Evolutionary conservation across 352 stramenopile genomes (phyloP).

Genomic region (Paralagenidium karlingii): DNA sequence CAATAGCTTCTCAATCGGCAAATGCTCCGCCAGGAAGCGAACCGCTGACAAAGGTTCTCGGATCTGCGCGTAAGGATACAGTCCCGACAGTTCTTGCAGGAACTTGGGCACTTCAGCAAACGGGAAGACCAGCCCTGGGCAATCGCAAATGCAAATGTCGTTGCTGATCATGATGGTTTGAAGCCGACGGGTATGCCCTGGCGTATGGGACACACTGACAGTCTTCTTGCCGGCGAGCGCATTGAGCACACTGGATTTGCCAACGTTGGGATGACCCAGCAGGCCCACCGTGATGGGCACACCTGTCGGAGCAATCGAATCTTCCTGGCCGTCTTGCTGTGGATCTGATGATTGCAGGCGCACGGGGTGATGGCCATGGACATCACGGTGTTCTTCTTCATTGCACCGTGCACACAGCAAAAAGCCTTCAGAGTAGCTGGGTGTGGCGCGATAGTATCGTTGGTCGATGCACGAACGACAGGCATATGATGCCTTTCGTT

Average conservation of each 20-base stretch:
- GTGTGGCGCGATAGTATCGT: too few species aligned
- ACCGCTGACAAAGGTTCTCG: slow-evolving; percentile 81
- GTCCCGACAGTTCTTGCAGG: slow-evolving; percentile 67
- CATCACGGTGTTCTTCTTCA: slow-evolving; percentile 44
- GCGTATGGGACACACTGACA: slow-evolving; percentile 77
- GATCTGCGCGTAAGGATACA: slow-evolving; percentile 80
- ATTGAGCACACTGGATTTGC: slow-evolving; percentile 82
- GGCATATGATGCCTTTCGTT: too few species aligned
- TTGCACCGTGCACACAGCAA: slow-evolving; percentile 58
- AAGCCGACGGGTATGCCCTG: slow-evolving; percentile 76
- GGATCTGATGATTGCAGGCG: slow-evolving; percentile 18
- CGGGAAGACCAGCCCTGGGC: slow-evolving; percentile 74
- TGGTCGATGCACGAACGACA: too few species aligned
- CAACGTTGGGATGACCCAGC: slow-evolving; percentile 84
- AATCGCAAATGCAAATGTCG: slow-evolving; percentile 80
- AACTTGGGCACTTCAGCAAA: slow-evolving; percentile 72
- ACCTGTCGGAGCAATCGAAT: slow-evolving; percentile 11
- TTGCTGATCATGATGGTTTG: slow-evolving; percentile 75
- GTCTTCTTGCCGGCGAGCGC: slow-evolving; percentile 78
- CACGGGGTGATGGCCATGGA: slow-evolving; percentile 49
- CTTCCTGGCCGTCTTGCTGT: slow-evolving; percentile 9
- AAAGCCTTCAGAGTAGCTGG: too few species aligned
- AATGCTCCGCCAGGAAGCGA: slow-evolving; percentile 70
- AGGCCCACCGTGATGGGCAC: slow-evolving; percentile 47
- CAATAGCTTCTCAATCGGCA: slow-evolving; percentile 54